These are phyloP conservation scores for Gremmenia infestans DNA, from an alignment of 2,329 filamentous ascomycete species.

Conservation along the genomic window DNA sequence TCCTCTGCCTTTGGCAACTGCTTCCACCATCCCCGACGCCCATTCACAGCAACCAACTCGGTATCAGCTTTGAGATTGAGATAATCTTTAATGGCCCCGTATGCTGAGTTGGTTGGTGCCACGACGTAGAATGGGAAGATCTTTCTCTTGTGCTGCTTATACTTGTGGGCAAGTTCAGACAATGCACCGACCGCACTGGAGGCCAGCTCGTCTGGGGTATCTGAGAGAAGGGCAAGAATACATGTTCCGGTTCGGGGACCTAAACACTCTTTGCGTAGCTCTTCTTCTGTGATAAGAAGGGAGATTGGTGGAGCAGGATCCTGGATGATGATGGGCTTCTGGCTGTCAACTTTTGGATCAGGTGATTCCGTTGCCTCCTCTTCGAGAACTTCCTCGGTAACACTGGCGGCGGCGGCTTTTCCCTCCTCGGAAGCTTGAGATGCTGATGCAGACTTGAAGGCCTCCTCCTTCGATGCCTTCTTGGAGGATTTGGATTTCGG, in stretches of 20 bases:
- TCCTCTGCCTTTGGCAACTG: conserved; percentile 44
- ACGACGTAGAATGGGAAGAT: conserved; percentile 83
- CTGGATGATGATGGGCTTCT: conserved; percentile 42
- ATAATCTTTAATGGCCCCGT: conserved; percentile 49
- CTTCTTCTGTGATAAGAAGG: conserved; percentile 56
- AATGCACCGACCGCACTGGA: conserved; percentile 58
- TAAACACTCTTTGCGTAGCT: conserved; percentile 68
- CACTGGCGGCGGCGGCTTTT: conserved; percentile 40
- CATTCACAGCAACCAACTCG: conserved; percentile 78
- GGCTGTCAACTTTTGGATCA: conserved; percentile 31
- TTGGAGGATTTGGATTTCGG: conserved; percentile 35
- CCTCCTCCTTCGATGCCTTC: conserved; percentile 38
- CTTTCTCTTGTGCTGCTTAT: conserved; percentile 58
- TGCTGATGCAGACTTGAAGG: conserved; percentile 45
- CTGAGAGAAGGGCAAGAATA: conserved; percentile 68
- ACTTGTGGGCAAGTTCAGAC: conserved; percentile 70
- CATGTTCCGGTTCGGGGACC: conserved; percentile 74
- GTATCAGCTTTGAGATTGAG: conserved; percentile 59
- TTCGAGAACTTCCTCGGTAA: conserved; percentile 46
- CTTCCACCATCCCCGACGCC: conserved; percentile 81
- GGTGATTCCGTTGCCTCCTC: conserved; percentile 48
- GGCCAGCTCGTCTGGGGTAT: conserved; percentile 32
- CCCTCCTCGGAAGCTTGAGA: conserved; percentile 47
- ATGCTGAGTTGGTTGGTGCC: conserved; percentile 54
- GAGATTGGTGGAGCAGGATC: conserved; percentile 59